Percentiles rank a stretch among this genome's conserved stretches.
phyloP scores from a whole-genome alignment of 345 rosid genomes.

The Linum tenue region DNA sequence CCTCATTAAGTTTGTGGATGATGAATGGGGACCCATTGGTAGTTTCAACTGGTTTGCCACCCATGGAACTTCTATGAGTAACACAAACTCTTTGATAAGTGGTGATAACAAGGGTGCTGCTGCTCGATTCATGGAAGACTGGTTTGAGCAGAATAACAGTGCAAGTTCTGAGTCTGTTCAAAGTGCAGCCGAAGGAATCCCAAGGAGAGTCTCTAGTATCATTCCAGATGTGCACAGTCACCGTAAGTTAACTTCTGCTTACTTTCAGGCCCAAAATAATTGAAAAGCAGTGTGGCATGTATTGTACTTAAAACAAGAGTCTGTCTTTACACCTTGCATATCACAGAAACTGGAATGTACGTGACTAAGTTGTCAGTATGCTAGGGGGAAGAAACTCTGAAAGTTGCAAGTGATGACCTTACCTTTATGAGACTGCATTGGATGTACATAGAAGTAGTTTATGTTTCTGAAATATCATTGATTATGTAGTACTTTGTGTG shows the following conservation, averaged over 20 bases:
- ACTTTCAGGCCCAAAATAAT: not conserved
- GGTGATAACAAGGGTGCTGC: constrained; percentile 99
- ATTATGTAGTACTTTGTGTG: too few relatives aligned
- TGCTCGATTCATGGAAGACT: constrained; percentile 93
- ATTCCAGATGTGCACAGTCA: constrained; percentile 32
- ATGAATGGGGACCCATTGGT: constrained; percentile 86
- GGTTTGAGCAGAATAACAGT: constrained; percentile 49
- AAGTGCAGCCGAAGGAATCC: constrained; percentile 33
- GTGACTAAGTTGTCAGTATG: too few relatives aligned
- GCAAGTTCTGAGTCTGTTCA: constrained; percentile 32
- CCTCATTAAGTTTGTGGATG: constrained; percentile 87
- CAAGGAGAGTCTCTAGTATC: constrained; percentile 67
- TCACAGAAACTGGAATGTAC: too few relatives aligned
- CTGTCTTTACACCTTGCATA: too few relatives aligned
- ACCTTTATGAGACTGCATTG: too few relatives aligned
- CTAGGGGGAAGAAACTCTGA: too few relatives aligned
- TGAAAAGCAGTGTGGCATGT: too few relatives aligned
- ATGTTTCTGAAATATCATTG: too few relatives aligned
- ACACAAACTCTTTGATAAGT: constrained; percentile 84
- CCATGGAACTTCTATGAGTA: constrained; percentile 98
- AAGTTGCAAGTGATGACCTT: too few relatives aligned
- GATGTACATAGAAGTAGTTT: too few relatives aligned
- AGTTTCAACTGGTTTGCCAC: constrained; percentile 99
- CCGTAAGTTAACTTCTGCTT: constrained; percentile 37
- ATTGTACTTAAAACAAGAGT: too few relatives aligned